Percentiles rank a stretch among this genome's conserved stretches.
Evolutionary conservation across 306 rosid species (phyloP).

Genomic region (Vigna reflexopilosa): DNA sequence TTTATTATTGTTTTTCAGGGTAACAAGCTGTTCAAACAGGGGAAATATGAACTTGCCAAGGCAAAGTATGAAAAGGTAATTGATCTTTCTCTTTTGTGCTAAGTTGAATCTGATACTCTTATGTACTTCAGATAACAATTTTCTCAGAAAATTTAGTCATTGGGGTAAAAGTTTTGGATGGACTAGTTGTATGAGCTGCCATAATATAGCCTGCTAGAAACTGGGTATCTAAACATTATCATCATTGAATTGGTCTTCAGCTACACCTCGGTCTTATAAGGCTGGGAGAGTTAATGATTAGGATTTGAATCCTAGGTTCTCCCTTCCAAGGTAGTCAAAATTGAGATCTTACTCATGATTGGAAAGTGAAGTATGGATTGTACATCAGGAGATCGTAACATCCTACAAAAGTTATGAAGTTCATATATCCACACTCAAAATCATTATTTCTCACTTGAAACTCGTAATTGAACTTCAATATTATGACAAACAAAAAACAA

Average conservation of each 20-base stretch:
- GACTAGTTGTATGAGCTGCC: conserved; percentile 5
- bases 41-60: conserved; percentile 93
- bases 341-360: too few species aligned
- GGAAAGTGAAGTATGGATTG: too few species aligned
- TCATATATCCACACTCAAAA: too few species aligned
- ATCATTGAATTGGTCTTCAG: neutral
- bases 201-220: neutral
- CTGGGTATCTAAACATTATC: conserved; percentile 11
- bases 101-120: conserved; percentile 10
- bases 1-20: conserved; percentile 67
- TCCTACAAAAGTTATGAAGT: too few species aligned
- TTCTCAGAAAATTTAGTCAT: neutral
- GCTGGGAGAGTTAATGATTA: neutral
- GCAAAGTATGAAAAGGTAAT: conserved; percentile 96
- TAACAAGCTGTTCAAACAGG: conserved; percentile 96
- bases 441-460: too few species aligned
- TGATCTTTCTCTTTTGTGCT: conserved; percentile 23
- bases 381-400: too few species aligned
- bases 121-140: conserved; percentile 11
- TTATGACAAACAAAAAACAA: too few species aligned
- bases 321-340: too few species aligned
- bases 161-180: conserved; percentile 9
- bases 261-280: conserved; percentile 1
- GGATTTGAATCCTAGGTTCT: conserved; percentile 16
- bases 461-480: too few species aligned